phyloP scores from a whole-genome alignment of 2,329 filamentous ascomycete species.

The Furcasterigmium sp. region DNA sequence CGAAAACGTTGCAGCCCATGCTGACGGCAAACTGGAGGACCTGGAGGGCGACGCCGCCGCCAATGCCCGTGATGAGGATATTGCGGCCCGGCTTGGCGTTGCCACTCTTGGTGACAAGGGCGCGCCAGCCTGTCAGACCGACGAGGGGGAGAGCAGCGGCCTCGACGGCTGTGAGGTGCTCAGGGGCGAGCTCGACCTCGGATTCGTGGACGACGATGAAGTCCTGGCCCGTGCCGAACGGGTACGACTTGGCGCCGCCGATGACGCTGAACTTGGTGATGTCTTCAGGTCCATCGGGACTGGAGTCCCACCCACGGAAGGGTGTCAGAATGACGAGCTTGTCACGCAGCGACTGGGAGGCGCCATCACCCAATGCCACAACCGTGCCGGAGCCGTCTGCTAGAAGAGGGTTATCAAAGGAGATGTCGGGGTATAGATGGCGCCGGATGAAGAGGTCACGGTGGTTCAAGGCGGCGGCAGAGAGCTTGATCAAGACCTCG shows the following conservation, averaged over 20 bases:
- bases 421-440: constrained; percentile 81
- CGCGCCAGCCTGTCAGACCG: constrained; percentile 84
- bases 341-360: constrained; percentile 33
- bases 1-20: constrained; percentile 71
- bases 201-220: constrained; percentile 61
- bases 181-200: constrained; percentile 73
- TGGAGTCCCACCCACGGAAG: constrained; percentile 68
- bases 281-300: constrained; percentile 68
- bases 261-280: constrained; percentile 55
- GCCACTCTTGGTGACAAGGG: constrained; percentile 71
- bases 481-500: constrained; percentile 71
- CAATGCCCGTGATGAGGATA: constrained; percentile 84
- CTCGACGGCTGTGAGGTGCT: constrained; percentile 66
- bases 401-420: constrained; percentile 72
- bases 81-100: constrained; percentile 62
- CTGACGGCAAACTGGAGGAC: constrained; percentile 74
- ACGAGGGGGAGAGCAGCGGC: constrained; percentile 81
- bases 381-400: constrained; percentile 80
- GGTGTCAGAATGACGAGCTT: constrained; percentile 77
- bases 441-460: constrained; percentile 92
- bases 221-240: constrained; percentile 70
- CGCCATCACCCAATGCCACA: constrained; percentile 51
- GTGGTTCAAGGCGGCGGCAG: constrained; percentile 84
- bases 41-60: constrained; percentile 84
- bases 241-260: constrained; percentile 61